Conservation (phyloP, 805 yeast genomes). For the Sugiyamaella qingdaonensis region DNA sequence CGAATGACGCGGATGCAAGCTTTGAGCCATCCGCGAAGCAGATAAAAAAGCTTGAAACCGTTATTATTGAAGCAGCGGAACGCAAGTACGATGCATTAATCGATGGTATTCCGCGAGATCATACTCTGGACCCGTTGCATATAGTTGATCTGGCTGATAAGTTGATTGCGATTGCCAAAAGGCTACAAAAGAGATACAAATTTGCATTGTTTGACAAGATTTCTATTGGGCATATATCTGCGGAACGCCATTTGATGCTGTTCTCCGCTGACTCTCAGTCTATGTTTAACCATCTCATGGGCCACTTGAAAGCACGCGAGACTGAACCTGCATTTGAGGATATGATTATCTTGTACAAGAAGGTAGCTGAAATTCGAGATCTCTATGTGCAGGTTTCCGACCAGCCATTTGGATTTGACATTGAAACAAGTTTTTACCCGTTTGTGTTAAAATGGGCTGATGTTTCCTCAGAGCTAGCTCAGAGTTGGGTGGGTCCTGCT, state of each 20-base stretch:
- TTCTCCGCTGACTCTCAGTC: constrained; percentile 34
- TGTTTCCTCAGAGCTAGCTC: constrained; percentile 43
- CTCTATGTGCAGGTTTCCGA: constrained; percentile 44
- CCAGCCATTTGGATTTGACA: constrained; percentile 45
- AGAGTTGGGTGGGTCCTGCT: constrained; percentile 49
- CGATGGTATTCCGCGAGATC: constrained; percentile 55
- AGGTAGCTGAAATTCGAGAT: constrained; percentile 49
- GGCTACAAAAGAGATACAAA: constrained; percentile 56
- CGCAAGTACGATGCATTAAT: constrained; percentile 41
- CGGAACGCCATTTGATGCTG: constrained; percentile 30
- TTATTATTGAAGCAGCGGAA: constrained; percentile 37
- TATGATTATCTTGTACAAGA: constrained; percentile 52
- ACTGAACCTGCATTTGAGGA: constrained; percentile 45
- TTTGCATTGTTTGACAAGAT: constrained; percentile 58
- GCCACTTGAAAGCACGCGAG: constrained; percentile 20
- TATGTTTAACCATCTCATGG: constrained; percentile 29
- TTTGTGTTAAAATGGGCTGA: constrained; percentile 41
- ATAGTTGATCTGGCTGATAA: constrained; percentile 53
- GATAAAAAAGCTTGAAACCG: constrained; percentile 35
- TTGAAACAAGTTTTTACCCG: constrained; percentile 54
- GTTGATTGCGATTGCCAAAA: constrained; percentile 46
- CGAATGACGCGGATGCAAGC: constrained; percentile 25
- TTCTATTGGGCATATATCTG: constrained; percentile 41
- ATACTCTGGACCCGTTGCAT: constrained; percentile 50
- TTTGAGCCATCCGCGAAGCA: constrained; percentile 44